Conservation (phyloP, 306 rosid genomes). For the Purshia tridentata region DNA sequence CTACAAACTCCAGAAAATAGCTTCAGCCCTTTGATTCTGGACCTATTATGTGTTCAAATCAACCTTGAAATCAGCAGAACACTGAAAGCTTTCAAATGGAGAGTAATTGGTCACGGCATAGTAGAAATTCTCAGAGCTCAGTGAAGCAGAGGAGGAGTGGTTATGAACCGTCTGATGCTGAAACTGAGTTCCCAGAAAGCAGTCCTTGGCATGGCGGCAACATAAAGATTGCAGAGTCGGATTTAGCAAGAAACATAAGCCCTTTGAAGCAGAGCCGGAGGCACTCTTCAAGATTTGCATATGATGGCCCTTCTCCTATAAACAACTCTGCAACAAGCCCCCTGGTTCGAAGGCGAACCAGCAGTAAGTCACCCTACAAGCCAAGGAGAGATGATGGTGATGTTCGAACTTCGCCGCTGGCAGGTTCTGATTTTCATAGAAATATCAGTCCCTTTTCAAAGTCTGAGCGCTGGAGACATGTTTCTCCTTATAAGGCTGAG, state of each 20-base stretch:
- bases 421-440: slow-evolving; percentile 35
- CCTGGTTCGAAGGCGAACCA: slow-evolving; percentile 43
- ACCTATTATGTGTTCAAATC: too few species aligned
- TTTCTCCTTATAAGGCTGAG: slow-evolving; percentile 39
- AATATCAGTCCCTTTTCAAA: slow-evolving; percentile 51
- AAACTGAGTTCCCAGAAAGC: slow-evolving; percentile 68
- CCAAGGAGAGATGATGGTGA: slow-evolving; percentile 29
- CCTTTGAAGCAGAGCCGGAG: slow-evolving; percentile 43
- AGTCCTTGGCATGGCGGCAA: slow-evolving; percentile 48
- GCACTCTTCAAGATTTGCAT: slow-evolving; percentile 42
- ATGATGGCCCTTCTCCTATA: slow-evolving; percentile 31
- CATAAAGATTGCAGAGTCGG: slow-evolving; percentile 24
- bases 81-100: neutral
- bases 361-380: slow-evolving; percentile 66
- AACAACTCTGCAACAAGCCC: slow-evolving; percentile 14
- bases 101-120: slow-evolving; percentile 13
- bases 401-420: slow-evolving; percentile 13
- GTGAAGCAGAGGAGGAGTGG: slow-evolving; percentile 67
- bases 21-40: neutral
- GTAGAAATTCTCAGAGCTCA: slow-evolving; percentile 32
- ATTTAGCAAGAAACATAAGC: slow-evolving; percentile 29
- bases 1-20: neutral
- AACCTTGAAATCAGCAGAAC: too few species aligned
- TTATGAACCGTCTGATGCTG: slow-evolving; percentile 88
- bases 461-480: slow-evolving; percentile 45